Base-by-base conservation (phyloP, 2,329 filamentous ascomycete genomes). In the Pseudogymnoascus sp. region DNA sequence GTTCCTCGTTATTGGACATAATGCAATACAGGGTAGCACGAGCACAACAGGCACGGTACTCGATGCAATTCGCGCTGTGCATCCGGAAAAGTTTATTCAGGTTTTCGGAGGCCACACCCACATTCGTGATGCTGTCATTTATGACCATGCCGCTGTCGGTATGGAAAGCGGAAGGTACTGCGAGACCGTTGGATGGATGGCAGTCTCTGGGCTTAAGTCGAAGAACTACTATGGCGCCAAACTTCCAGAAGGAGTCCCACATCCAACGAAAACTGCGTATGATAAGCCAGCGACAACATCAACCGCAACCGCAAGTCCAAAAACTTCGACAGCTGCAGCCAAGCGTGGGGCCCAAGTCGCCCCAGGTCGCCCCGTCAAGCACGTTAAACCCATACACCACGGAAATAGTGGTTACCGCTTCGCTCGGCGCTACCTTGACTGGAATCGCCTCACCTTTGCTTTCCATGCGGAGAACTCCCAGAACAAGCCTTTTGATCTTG, bases 101-200 rank as follows among this genome's bases (percentile, higher is more conserved):
- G 92, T 97, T 74, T 94, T 97, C 64, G 93, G 90, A 7, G 93
- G 93, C 0, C 93, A 97, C 70, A 85, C 85, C 1, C 93, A 97
- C 71, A 90, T 97, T 54, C 86, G 93, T 7, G 92, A 97, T 71
- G 90, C 90, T 67, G 84, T 84, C 40, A 84, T 82, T 63, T 97
- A 90, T 68, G 93, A 97, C 73, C 81, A 82, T 39, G 86, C 85
- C 60, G 85, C 92, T 0, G 86, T 89, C 64, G 92, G 87, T 0
- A 78, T 97, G 4, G 92, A 92, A 40, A 94, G 90, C 67, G 93
- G 93, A 3, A 84, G 93, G 0, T 97, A 97, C 73, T 88, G 97
- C 79, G 93, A 97, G 77, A 97, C 93, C 0, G 87, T 97, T 58
- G 93, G 93, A 1, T 97, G 94, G 82, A 85, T 94, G 83, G 96